phyloP scores from a whole-genome alignment of 441 rosid species.

The Kokia cookei region DNA sequence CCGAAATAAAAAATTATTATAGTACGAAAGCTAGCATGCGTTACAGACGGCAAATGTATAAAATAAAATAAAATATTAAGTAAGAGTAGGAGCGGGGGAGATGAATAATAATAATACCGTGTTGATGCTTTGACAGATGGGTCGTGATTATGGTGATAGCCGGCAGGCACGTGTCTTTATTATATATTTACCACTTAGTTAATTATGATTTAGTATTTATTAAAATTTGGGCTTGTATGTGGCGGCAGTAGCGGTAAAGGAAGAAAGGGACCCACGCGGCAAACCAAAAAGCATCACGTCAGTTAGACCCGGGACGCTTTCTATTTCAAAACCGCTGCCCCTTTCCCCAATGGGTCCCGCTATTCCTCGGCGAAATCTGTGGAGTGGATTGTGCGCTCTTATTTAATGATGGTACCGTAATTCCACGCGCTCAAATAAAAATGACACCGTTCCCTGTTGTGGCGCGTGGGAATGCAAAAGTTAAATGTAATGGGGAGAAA shows the following conservation, averaged over 20 bases:
- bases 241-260: neutral
- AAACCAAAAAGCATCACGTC: neutral
- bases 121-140: neutral
- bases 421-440: neutral
- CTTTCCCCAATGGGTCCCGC: neutral
- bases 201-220: neutral
- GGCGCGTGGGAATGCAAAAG: neutral
- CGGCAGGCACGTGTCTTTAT: neutral
- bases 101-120: neutral
- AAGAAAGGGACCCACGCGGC: neutral
- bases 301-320: neutral
- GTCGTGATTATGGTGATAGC: neutral
- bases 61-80: too few species aligned
- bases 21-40: too few species aligned
- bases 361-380: neutral
- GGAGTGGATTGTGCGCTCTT: neutral
- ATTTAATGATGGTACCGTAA: neutral
- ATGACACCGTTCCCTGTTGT: neutral
- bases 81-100: too few species aligned
- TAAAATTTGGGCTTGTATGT: too few species aligned
- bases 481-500: neutral
- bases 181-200: neutral
- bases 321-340: neutral
- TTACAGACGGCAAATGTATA: neutral
- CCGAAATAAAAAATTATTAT: neutral